phyloP scores from a whole-genome alignment of 2,329 filamentous ascomycete species.

The Calycina herbarum region DNA sequence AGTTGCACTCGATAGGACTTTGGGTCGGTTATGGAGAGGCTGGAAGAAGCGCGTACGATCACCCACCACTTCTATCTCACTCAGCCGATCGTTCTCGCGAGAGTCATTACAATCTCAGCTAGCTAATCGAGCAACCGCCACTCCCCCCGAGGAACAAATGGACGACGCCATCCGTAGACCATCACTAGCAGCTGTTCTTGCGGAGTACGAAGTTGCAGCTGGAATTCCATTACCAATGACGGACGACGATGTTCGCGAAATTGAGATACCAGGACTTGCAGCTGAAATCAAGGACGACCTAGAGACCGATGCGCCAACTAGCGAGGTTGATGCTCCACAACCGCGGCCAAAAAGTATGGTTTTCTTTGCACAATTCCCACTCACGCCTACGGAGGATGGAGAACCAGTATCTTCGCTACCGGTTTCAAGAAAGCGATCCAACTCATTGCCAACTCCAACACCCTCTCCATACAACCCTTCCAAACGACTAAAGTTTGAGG shows the following conservation, averaged over 20 bases:
- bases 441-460: slow-evolving; percentile 33
- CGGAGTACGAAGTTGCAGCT: slow-evolving; percentile 44
- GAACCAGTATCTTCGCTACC: slow-evolving; percentile 17
- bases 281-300: slow-evolving; percentile 57
- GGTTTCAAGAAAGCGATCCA: slow-evolving; percentile 32
- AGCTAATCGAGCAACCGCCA: slow-evolving; percentile 40
- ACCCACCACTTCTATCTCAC: slow-evolving; percentile 49
- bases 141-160: slow-evolving; percentile 41
- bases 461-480: slow-evolving; percentile 24
- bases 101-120: slow-evolving; percentile 43
- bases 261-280: slow-evolving; percentile 72
- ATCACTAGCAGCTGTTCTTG: slow-evolving; percentile 27
- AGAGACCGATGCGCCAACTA: slow-evolving; percentile 50
- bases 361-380: slow-evolving; percentile 38
- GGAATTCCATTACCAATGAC: slow-evolving; percentile 68
- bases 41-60: slow-evolving; percentile 86
- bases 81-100: slow-evolving; percentile 49
- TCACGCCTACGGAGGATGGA: slow-evolving; percentile 32
- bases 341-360: slow-evolving; percentile 45
- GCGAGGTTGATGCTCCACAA: slow-evolving; percentile 39
- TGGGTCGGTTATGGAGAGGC: slow-evolving; percentile 88
- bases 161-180: slow-evolving; percentile 24
- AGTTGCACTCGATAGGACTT: slow-evolving; percentile 81
- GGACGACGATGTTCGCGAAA: slow-evolving; percentile 72
- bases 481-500: slow-evolving; percentile 21